Conservation (phyloP, 371 early-diverging fungal genomes). For the Syncephalastrum sp. region DNA sequence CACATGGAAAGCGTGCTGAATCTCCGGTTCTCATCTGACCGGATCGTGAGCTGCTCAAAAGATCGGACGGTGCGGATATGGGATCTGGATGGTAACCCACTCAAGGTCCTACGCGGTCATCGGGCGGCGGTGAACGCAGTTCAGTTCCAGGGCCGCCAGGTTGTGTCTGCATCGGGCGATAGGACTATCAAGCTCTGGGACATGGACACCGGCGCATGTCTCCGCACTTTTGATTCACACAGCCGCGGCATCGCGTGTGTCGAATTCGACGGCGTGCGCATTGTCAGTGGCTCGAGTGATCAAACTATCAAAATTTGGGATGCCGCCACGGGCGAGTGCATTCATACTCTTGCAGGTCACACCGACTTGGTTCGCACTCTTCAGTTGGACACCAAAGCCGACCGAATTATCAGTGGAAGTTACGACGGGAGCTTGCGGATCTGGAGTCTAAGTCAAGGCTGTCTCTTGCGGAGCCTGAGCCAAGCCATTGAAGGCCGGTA, state of each 20-base stretch:
- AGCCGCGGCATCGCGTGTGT: constrained; percentile 81
- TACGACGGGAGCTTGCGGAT: constrained; percentile 88
- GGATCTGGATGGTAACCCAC: constrained; percentile 54
- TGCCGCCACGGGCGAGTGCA: constrained; percentile 62
- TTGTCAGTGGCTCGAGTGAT: constrained; percentile 85
- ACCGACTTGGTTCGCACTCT: constrained; percentile 79
- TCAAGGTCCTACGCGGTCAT: constrained; percentile 51
- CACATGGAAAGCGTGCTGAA: constrained; percentile 74
- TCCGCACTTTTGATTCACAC: constrained; percentile 55
- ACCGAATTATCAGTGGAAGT: constrained; percentile 75
- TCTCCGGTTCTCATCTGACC: constrained; percentile 59
- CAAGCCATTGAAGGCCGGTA: constrained; percentile 69
- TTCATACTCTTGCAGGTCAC: constrained; percentile 72
- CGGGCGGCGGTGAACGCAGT: constrained; percentile 81
- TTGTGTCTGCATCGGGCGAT: constrained; percentile 83
- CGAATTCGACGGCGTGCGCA: constrained; percentile 70
- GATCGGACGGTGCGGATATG: constrained; percentile 85
- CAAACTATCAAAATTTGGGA: constrained; percentile 86
- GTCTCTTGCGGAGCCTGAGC: constrained; percentile 47
- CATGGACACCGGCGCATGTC: constrained; percentile 53
- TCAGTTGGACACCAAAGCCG: constrained; percentile 33
- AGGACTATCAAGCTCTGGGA: constrained; percentile 71
- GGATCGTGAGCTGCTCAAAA: constrained; percentile 83
- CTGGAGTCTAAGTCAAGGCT: constrained; percentile 69
- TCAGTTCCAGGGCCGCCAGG: constrained; percentile 51